Conservation (phyloP, 169 alveolate genomes). For the Plasmodium cynomolgi region DNA sequence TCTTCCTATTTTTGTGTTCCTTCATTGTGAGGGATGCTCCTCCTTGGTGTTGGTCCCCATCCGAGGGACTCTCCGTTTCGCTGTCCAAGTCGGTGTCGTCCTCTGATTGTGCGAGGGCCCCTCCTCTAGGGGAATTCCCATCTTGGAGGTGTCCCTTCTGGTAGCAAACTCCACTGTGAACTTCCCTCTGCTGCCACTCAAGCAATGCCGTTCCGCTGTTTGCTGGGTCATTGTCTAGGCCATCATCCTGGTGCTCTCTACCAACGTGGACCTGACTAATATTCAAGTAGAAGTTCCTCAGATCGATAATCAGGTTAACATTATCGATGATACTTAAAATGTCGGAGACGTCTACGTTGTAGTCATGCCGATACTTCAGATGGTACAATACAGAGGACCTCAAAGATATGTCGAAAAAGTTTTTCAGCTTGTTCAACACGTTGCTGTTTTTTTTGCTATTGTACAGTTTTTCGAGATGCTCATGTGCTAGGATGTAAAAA, state of each 20-base stretch:
- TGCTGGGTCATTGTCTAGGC: neutral
- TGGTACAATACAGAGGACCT: slow-evolving; percentile 55
- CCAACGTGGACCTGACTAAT: neutral
- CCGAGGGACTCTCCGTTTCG: neutral
- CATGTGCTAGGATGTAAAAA: slow-evolving; percentile 65
- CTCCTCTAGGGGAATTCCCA: neutral
- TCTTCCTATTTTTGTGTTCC: neutral
- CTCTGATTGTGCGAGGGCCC: neutral
- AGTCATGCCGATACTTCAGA: slow-evolving; percentile 52
- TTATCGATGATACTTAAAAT: slow-evolving; percentile 53
- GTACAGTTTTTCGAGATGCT: slow-evolving; percentile 50
- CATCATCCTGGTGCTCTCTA: neutral
- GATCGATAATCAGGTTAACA: slow-evolving; percentile 44
- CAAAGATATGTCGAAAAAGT: slow-evolving; percentile 59
- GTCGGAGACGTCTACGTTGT: slow-evolving; percentile 47
- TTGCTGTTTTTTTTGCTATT: slow-evolving; percentile 43
- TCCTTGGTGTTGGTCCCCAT: neutral
- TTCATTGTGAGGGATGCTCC: neutral
- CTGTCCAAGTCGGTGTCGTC: neutral
- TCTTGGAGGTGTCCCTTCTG: neutral
- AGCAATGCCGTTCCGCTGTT: neutral
- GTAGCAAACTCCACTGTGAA: neutral
- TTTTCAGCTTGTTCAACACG: slow-evolving; percentile 31
- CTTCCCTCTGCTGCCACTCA: neutral
- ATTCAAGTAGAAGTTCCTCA: slow-evolving; percentile 14